Evolutionary conservation across 305 asterid species (phyloP), one percentile per base, ranked within the genome.

Genomic region (Ajuga reptans): DNA sequence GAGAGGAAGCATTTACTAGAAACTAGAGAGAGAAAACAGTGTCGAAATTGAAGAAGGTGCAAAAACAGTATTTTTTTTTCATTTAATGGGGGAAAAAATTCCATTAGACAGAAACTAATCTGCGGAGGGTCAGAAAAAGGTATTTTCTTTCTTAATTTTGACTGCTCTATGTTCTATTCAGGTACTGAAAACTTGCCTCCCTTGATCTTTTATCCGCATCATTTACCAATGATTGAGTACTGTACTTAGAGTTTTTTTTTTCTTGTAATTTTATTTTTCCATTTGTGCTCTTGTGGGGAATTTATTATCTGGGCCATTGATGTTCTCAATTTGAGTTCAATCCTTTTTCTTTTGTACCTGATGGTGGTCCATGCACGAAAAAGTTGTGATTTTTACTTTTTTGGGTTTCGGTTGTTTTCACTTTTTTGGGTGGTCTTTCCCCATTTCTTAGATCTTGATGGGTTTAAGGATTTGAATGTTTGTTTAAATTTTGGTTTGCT

Each of bases 161-260:
- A 55, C 73, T 60, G 75, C 75, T 72, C 62, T 74, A 46, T 37
- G 69, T 72, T 79, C 46, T 42, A 54, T 71, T 75, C 78, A 80
- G 87, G 86, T 82, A 74, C 73, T 62, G 45, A 11, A 9, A 12
- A 46, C 58, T 78, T 64, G 52, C 39, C 37, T 27, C 12, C 42
- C 67, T 68, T 61, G 47, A 71, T 47, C 68, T 66, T 50, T 69
- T 68, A 34, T 53, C 47, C 65, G 80, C 75, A 80, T 84, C 75
- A 81, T 77, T 79, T 72, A 52, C 69, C 65, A 82, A 87, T 84
- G 75, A 84, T 83, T 78, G 81, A 82, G 57, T 58, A 3, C 5
- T 69, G 57, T 73, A 29, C 53, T 50, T 18, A 51, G 42, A 54
- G 54, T 21, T 73, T 67, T 57, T 60, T 9, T 46, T 14, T 69